Conservation (phyloP, 1,284 basidiomycete species). For the Athelia sp. region DNA sequence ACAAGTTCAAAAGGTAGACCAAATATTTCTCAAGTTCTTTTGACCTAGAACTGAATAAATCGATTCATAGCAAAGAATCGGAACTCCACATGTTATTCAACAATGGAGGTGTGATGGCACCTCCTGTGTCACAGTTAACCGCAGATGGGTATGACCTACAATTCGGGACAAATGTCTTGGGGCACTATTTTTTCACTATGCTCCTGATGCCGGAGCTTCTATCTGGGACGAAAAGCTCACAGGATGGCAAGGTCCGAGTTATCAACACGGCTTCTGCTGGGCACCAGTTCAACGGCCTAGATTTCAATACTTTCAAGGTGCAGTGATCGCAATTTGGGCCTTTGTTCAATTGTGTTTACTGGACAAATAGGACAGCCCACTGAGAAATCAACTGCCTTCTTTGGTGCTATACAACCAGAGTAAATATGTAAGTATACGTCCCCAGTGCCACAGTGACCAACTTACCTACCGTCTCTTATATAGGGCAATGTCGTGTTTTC, state of each 20-base stretch:
- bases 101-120: slow-evolving; percentile 33
- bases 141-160: slow-evolving; percentile 40
- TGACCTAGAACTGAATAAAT: too few relatives aligned
- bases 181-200: slow-evolving; percentile 46
- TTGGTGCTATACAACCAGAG: slow-evolving; percentile 29
- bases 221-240: slow-evolving; percentile 22
- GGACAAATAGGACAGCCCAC: slow-evolving; percentile 16
- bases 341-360: too few relatives aligned
- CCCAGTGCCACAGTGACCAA: too few relatives aligned
- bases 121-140: slow-evolving; percentile 30
- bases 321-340: neutral
- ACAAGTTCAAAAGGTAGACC: slow-evolving; percentile 29
- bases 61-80: slow-evolving; percentile 23
- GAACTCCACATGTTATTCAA: slow-evolving; percentile 25
- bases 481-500: slow-evolving; percentile 21
- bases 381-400: slow-evolving; percentile 14
- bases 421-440: slow-evolving; percentile 30
- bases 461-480: neutral
- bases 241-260: slow-evolving; percentile 33
- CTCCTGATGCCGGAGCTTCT: slow-evolving; percentile 41
- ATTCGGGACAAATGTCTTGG: slow-evolving; percentile 37
- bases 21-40: too few relatives aligned
- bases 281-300: slow-evolving; percentile 21
- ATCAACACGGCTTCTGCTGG: slow-evolving; percentile 36
- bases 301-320: slow-evolving; percentile 25